Evolutionary conservation across 768 basidiomycete species (phyloP), one percentile per base, ranked within the genome.

Genomic region (Collybia nuda): DNA sequence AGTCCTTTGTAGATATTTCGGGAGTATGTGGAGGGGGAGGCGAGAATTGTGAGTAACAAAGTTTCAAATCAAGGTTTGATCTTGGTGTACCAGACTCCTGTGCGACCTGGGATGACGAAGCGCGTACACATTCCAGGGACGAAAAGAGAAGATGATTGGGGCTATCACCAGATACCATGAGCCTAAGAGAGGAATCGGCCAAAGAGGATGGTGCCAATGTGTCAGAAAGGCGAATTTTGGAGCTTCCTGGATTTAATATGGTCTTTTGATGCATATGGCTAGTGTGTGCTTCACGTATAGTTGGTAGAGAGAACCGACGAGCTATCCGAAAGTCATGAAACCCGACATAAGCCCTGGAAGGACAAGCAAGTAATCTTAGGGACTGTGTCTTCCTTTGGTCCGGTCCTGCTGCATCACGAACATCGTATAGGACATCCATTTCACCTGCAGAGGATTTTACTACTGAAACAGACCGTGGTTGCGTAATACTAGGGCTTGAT

Each of bases 291-390:
- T 53, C 57, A 42, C 53, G 48, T 19, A 61, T 46, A 22, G 55
- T 50, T 29, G 67, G 68, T 53, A 68, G 62, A n/a, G 70, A 70
- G 52, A 64, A 59, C 32, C 67, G 67, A 32, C 70, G 60, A 24
- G 46, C 21, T 15, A 40, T 46, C 6, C 41, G 39, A 36, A 44
- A 44, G 6, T 26, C 19, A 17, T 44, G 46, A 17, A 56, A 55
- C 26, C 51, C 53, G 12, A 51, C 36, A 26, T 58, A 48, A n/a
- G 51, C 51, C 23, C 53, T 56, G 18, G 59, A 57, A n/a, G 62
- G 50, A 9, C 48, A 51, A 50, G 55, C 44, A 15, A 58, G 60
- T 19, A 61, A 52, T 41, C 44, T 49, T 21, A 59, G 49, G 21
- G 59, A 57, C 21, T 47, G 55, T 23, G 55, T 39, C 44, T 45